phyloP scores from a whole-genome alignment of 345 rosid species.

The Pseudoturritis turrita region DNA sequence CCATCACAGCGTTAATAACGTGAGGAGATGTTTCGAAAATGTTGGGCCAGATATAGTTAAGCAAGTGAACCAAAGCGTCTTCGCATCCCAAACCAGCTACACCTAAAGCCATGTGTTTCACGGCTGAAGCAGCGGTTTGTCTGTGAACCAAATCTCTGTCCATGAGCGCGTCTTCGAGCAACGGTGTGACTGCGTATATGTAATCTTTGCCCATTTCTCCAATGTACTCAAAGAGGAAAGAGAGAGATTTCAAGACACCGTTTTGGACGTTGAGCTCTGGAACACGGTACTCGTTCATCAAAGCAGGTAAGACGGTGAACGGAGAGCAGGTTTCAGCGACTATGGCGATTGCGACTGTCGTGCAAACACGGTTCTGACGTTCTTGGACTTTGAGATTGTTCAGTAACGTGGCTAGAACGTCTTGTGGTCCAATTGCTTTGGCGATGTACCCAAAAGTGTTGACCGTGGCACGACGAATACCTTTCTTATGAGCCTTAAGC shows the following conservation, averaged over 20 bases:
- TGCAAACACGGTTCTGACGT: constrained; percentile 98
- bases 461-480: constrained; percentile 93
- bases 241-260: constrained; percentile 92
- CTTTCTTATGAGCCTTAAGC: constrained; percentile 99
- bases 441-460: constrained; percentile 99
- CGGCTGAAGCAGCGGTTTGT: constrained; percentile 99
- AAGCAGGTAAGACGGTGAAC: constrained; percentile 87
- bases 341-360: constrained; percentile 96
- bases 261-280: constrained; percentile 99
- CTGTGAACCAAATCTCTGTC: constrained; percentile 95
- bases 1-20: constrained; percentile 96
- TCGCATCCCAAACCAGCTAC: constrained; percentile 99
- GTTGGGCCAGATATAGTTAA: constrained; percentile 98
- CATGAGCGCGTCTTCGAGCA: constrained; percentile 98
- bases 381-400: constrained; percentile 99
- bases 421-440: constrained; percentile 99
- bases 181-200: constrained; percentile 94
- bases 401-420: constrained; percentile 89
- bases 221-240: constrained; percentile 93
- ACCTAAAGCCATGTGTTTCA: constrained; percentile 96
- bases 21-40: constrained; percentile 99
- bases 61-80: constrained; percentile 85
- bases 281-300: constrained; percentile 97
- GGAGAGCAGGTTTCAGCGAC: constrained; percentile 99
- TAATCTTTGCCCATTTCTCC: constrained; percentile 99